Percentiles rank a stretch among this genome's conserved stretches.
Conservation (phyloP, 1,284 basidiomycete species). For the Fistulinella staudtii region DNA sequence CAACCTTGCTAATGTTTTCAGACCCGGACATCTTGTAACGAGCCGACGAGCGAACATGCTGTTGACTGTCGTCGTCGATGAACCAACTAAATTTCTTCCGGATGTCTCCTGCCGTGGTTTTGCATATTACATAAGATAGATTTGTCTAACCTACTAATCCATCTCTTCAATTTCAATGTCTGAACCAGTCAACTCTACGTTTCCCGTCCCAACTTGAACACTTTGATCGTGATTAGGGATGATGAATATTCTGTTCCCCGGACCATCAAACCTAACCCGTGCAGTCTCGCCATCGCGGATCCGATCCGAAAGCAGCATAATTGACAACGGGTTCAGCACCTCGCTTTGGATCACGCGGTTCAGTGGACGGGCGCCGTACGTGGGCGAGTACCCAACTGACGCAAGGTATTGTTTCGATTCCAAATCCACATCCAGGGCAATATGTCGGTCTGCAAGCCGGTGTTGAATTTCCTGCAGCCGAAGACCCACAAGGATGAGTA, state of each 20-base stretch:
- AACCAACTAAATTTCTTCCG: slow-evolving; percentile 1
- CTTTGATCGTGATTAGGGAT: slow-evolving; percentile 77
- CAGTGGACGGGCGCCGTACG: slow-evolving; percentile 89
- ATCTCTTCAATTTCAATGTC: slow-evolving; percentile 77
- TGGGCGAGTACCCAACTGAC: slow-evolving; percentile 80
- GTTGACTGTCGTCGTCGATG: slow-evolving; percentile 10
- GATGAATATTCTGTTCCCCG: slow-evolving; percentile 77
- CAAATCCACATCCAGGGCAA: slow-evolving; percentile 73
- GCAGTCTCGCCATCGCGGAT: slow-evolving; percentile 82
- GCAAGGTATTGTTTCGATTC: slow-evolving; percentile 81
- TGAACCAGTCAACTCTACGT: slow-evolving; percentile 43
- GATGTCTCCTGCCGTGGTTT: too few species aligned
- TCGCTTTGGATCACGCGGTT: slow-evolving; percentile 92
- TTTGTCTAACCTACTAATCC: slow-evolving; percentile 44
- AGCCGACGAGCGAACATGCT: slow-evolving; percentile 39
- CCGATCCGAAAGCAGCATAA: slow-evolving; percentile 82
- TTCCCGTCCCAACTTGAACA: slow-evolving; percentile 30
- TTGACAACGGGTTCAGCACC: slow-evolving; percentile 88
- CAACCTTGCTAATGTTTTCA: slow-evolving; percentile 29
- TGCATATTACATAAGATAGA: neutral
- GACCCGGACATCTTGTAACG: slow-evolving; percentile 29
- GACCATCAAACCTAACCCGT: slow-evolving; percentile 76
- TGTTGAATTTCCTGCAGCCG: slow-evolving; percentile 73
- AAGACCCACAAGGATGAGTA: slow-evolving; percentile 83
- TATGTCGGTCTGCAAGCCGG: slow-evolving; percentile 76